phyloP scores from a whole-genome alignment of 1,284 basidiomycete genomes.

The Ustilago tritici region DNA sequence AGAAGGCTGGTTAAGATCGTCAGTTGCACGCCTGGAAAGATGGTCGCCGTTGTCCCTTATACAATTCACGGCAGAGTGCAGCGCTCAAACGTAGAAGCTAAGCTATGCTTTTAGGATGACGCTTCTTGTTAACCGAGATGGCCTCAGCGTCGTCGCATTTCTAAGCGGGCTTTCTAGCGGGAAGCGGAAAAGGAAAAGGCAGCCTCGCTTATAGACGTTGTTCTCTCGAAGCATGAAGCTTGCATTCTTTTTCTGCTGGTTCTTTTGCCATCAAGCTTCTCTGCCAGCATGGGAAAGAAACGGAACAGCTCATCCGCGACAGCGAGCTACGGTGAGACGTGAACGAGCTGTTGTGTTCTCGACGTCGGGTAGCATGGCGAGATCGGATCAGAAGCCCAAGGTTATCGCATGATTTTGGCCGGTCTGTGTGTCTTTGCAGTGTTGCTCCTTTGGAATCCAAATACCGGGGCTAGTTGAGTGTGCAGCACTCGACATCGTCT shows the following conservation, averaged over 20 bases:
- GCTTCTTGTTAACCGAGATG: neutral
- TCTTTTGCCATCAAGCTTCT: neutral
- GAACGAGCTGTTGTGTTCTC: neutral
- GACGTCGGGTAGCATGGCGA: neutral
- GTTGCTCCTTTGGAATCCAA: neutral
- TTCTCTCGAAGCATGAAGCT: neutral
- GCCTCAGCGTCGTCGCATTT: neutral
- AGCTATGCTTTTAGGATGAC: neutral
- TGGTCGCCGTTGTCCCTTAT: slow-evolving; percentile 3
- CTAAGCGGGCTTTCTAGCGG: neutral
- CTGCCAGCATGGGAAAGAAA: neutral
- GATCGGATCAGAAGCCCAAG: neutral
- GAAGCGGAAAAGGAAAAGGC: slow-evolving; percentile 3
- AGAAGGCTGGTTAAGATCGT: neutral
- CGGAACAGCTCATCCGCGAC: neutral
- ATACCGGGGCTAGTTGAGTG: neutral
- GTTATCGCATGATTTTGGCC: neutral
- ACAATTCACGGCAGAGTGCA: neutral
- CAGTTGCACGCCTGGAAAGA: neutral
- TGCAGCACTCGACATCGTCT: neutral
- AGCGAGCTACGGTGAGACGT: neutral
- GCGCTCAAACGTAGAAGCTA: neutral
- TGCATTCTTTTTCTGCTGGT: neutral
- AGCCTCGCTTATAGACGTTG: slow-evolving; percentile 1
- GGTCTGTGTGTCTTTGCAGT: neutral